These are phyloP conservation scores for Fusarium pininemorale DNA, from an alignment of 2,329 filamentous ascomycete genomes.

Conservation along the genomic window DNA sequence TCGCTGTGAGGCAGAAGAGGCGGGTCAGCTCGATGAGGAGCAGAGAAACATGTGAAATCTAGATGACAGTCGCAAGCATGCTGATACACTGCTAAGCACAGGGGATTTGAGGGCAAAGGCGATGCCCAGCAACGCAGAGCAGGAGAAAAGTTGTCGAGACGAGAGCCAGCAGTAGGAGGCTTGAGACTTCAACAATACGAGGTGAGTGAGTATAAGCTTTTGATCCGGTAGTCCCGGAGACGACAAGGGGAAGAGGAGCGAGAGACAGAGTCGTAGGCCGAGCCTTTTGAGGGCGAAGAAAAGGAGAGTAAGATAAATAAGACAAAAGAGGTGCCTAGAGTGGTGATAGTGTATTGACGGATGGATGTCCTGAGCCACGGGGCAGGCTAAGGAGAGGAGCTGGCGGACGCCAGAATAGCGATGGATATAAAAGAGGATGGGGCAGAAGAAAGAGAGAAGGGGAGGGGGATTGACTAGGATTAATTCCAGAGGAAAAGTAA, in stretches of 20 bases:
- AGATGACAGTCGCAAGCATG: constrained; percentile 39
- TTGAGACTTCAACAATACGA: constrained; percentile 28
- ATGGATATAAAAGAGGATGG: constrained; percentile 6
- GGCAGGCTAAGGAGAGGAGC: neutral
- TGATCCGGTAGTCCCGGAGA: constrained; percentile 32
- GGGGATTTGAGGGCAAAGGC: constrained; percentile 17
- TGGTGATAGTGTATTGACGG: constrained; percentile 23
- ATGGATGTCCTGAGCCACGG: constrained; percentile 6
- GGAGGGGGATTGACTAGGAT: neutral
- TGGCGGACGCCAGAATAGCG: neutral
- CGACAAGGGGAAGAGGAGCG: constrained; percentile 18
- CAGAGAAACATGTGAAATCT: constrained; percentile 35
- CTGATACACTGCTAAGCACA: constrained; percentile 31
- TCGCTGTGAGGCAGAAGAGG: constrained; percentile 27
- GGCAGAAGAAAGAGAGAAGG: neutral
- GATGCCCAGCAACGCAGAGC: constrained; percentile 19
- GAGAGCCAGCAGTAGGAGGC: neutral
- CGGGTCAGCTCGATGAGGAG: constrained; percentile 19
- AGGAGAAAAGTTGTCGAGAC: constrained; percentile 2
- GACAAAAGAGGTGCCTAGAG: constrained; percentile 15
- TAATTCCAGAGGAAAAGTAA: constrained; percentile 4
- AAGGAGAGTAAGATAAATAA: constrained; percentile 2
- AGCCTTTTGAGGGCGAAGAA: neutral
- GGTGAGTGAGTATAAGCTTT: constrained; percentile 8
- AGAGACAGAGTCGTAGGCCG: constrained; percentile 25